Percentiles rank a stretch among this genome's conserved stretches.
These are phyloP conservation scores for Hydrangea macrophylla DNA, from an alignment of 148 eudicot species.

Conservation along the genomic window DNA sequence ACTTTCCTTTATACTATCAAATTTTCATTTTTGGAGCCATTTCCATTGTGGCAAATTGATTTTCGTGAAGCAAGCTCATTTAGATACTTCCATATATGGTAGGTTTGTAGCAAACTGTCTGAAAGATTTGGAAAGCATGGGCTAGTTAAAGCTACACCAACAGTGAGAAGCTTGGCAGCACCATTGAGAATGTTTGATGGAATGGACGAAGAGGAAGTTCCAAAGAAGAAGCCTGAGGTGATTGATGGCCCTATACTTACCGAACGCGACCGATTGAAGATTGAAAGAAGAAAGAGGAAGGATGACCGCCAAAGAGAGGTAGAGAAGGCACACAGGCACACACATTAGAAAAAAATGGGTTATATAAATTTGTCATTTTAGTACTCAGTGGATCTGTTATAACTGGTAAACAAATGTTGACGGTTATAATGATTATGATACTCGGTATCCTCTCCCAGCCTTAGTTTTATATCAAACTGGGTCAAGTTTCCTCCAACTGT, in stretches of 20 bases:
- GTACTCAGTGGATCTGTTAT: neutral
- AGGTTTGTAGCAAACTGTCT: constrained; percentile 78
- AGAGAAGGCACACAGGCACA: neutral
- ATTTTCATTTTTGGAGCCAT: too few species aligned
- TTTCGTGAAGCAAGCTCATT: too few species aligned
- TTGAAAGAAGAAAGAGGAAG: constrained; percentile 91
- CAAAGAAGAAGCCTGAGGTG: constrained; percentile 89
- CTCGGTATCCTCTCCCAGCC: neutral
- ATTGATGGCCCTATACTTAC: constrained; percentile 85
- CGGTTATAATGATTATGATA: neutral
- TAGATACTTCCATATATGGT: constrained; percentile 7
- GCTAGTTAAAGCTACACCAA: constrained; percentile 68
- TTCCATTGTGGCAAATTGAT: too few species aligned
- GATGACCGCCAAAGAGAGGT: constrained; percentile 99
- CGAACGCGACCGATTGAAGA: constrained; percentile 90
- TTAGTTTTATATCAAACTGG: neutral
- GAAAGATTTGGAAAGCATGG: constrained; percentile 98
- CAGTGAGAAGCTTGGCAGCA: constrained; percentile 83
- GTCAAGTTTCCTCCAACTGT: too few species aligned
- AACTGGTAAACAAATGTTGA: neutral
- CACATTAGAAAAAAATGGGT: neutral
- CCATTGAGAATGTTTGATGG: constrained; percentile 86
- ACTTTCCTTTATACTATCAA: too few species aligned
- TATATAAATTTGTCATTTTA: neutral
- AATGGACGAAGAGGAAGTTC: constrained; percentile 74